Evolutionary conservation across 2,329 filamentous ascomycete species (phyloP), one percentile per base, ranked within the genome.

Genomic region (Ascochyta rabiei): DNA sequence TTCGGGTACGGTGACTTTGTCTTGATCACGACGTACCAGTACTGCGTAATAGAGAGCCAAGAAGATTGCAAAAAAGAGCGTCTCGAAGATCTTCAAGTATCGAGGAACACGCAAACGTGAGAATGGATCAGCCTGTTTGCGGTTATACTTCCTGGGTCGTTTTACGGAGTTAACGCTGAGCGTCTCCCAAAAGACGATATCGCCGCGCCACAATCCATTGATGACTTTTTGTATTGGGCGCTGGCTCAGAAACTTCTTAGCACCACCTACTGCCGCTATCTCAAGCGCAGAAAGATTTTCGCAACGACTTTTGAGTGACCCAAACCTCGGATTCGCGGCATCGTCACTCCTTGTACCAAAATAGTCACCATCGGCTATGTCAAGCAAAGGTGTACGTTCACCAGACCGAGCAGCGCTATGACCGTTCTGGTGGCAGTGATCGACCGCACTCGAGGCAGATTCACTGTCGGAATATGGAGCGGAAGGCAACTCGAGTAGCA

Each of bases 1-100:
- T 72, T 97, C 92, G 16, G 87, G 79, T 0, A 80, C 69, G 0
- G 89, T 91, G 48, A 96, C 85, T 24, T 80, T 79, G 16, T 81
- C 79, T 8, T 86, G 82, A 61, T 89, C 86, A 57, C 90, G 82
- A 62, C 91, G 85, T 40, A 96, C 84, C 28, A 96, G 81, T 0
- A 96, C 92, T n/a, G 86, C 82, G 68, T 96, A 97, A 75, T 96
- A 97, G 6, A 97, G 79, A 23, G 83, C 81, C 35, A 97, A 77
- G 66, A 96, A 93, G 0, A 84, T 80, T 33, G 85, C 80, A 70
- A 96, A 95, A 79, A 95, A 96, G 12, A 90, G 67, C 5, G 91
- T 88, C 74, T 96, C 91, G 72, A 91, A 96, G 2, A 86, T 83
- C 75, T 96, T 96, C 60, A 93, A 84, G 70, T 96, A 96, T 62